Evolutionary conservation across 176 grass and related monocot species (phyloP), one percentile per base, ranked within the genome.

Genomic region (Otatea glauca): DNA sequence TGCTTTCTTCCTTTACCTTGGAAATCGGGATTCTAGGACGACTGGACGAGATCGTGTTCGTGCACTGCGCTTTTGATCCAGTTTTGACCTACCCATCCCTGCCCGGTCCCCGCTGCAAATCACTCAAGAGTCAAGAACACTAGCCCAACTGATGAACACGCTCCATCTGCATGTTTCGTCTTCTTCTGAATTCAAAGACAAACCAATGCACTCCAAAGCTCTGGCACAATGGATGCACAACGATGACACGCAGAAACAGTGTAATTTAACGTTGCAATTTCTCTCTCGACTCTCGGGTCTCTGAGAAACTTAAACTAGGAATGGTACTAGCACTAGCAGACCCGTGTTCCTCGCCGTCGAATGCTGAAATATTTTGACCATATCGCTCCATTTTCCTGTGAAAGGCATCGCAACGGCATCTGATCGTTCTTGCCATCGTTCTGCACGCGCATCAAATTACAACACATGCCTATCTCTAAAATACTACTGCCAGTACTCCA

Each of bases 261-360:
- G 56, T 7, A 60, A 24, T 11, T 60, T 21, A 21, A 21, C 53
- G 53, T 9, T 0, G 53, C 0, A 8, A 20, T 56, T 21, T 21
- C 53, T 21, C 53, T 3, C 2, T 56, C 53, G 53, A 56, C 1
- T 51, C 54, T 21, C 18, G 7, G 54, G 21, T 56, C 41, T 53
- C 16, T 5, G 5, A 70, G 11, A 10, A 45, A 3, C n/a, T 23
- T 11, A 14, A 27, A 13, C 58, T 12, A 70, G 41, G 54, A n/a
- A 17, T 20, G 43, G 47, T 15, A 5, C 47, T 49, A 49, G 47
- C 4, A 56, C 54, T 6, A 25, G 21, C 41, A 39, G n/a, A 44
- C 21, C 70, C 50, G 17, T 5, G 70, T 51, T 73, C 24, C 13
- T 51, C 70, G 70, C 78, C 78, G 64, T 39, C 20, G 60, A 81